phyloP scores from a whole-genome alignment of 331 rosid species.

The Arachis monticola region DNA sequence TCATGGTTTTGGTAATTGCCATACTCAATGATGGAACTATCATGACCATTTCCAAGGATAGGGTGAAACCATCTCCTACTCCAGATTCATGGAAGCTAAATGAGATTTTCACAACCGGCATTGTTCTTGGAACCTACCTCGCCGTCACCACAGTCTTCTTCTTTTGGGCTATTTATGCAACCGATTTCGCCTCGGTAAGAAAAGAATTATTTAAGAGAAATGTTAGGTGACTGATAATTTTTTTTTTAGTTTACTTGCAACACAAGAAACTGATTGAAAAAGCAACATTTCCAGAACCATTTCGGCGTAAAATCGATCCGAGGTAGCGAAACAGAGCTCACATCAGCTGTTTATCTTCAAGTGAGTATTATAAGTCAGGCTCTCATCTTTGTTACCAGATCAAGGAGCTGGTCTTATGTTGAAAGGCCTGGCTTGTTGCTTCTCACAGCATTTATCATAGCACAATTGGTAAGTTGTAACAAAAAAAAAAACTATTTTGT shows the following conservation, averaged over 20 bases:
- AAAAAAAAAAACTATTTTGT: background rate
- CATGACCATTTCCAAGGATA: conserved; percentile 87
- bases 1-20: conserved; percentile 82
- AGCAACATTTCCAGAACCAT: conserved; percentile 43
- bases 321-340: conserved; percentile 51
- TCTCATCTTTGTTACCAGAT: conserved; percentile 81
- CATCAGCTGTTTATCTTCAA: conserved; percentile 83
- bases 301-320: conserved; percentile 71
- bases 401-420: conserved; percentile 68
- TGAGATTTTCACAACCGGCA: conserved; percentile 82
- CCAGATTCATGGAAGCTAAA: conserved; percentile 90
- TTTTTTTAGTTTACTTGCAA: too few relatives aligned
- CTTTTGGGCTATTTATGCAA: conserved; percentile 59
- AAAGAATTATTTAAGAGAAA: too few relatives aligned
- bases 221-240: too few relatives aligned
- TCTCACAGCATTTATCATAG: conserved; percentile 56
- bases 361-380: conserved; percentile 86
- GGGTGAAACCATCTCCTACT: conserved; percentile 80
- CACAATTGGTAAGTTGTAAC: conserved; percentile 65
- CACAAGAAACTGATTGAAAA: background rate
- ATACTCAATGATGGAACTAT: conserved; percentile 84
- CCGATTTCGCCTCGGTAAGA: conserved; percentile 67
- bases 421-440: conserved; percentile 80
- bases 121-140: conserved; percentile 71
- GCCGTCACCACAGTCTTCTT: conserved; percentile 79